Conservation (phyloP, 345 rosid genomes). For the Cardamine occulta region DNA sequence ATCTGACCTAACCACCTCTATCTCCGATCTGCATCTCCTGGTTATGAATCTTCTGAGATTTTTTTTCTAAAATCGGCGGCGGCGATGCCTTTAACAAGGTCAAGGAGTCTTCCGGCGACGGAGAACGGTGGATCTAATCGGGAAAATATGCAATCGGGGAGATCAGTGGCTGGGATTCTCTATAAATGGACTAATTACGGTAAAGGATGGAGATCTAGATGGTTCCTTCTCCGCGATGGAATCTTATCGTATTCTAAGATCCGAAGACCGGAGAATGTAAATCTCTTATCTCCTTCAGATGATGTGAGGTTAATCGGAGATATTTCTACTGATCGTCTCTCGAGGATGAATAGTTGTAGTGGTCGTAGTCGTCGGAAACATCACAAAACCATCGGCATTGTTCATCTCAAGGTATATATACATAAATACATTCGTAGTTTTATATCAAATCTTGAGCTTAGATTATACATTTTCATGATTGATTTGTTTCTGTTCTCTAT, state of each 20-base stretch:
- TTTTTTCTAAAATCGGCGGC: conserved; percentile 55
- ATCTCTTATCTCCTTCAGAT: conserved; percentile 51
- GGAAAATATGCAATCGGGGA: conserved; percentile 30
- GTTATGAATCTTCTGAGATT: conserved; percentile 37
- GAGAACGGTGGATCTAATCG: conserved; percentile 53
- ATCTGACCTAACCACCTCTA: not conserved
- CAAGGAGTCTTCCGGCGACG: conserved; percentile 72
- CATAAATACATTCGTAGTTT: not conserved
- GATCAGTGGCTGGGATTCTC: conserved; percentile 87
- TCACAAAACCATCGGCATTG: conserved; percentile 76
- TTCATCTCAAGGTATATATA: conserved; percentile 73
- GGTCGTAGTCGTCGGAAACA: conserved; percentile 57
- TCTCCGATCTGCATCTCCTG: not conserved
- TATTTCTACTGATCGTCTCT: conserved; percentile 57
- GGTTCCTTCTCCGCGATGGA: conserved; percentile 84
- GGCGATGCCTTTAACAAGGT: conserved; percentile 51
- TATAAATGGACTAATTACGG: conserved; percentile 98
- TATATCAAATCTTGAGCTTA: not conserved
- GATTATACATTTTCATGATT: not conserved
- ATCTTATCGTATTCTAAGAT: conserved; percentile 82
- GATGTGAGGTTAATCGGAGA: conserved; percentile 89
- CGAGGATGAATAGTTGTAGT: conserved; percentile 60
- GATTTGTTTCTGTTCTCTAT: not conserved
- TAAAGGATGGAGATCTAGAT: conserved; percentile 97
- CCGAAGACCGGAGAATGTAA: conserved; percentile 68